Base-by-base conservation (phyloP, 805 yeast species). In the Saccharomycopsis fermentans region DNA sequence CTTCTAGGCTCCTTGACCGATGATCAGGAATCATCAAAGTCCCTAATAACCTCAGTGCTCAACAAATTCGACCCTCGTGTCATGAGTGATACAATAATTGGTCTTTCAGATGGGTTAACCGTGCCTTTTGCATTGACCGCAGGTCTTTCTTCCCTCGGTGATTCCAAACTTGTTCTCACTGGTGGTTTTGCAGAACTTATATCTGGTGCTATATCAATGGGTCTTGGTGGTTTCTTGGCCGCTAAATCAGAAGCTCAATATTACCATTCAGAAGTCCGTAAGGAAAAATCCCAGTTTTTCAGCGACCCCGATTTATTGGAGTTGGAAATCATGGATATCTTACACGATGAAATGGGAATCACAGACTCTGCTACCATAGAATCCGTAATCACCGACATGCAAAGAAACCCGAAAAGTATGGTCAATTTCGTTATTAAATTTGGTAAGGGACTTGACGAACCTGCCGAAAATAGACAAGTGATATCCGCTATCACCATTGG, bases 81-180 rank as follows among this genome's bases (percentile, higher is more conserved):
- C 27, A 88, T 92, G 86, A 84, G 94, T 52, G 98, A 92, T 70
- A 78, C 88, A 58, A 90, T 92, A 64, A 92, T 92, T 68, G 99
- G 99, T 4, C 80, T 92, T 55, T 84, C 94, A 37, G 99, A 92
- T 70, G 99, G 99, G 4, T 79, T 92, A 64, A 92, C 98, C 0
- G 99, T 92, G 47, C 99, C 99, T n/a, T 92, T 92, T 77, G 99
- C 99, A 1, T 79, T 94, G 65, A 94, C 98, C 1, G 98, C 99
- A 0, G 99, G 98, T 54, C 78, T 92, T 58, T 86, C 96, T 0
- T 85, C 95, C 1, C 78, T 92, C 56, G 99, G 99, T 56, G 87
- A 89, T 70, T 76, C 96, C 17, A 86, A 81, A 70, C 79, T 92
- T 63, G 99, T 92, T 55, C 90, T 92, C 62, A 90, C 98, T 29